phyloP scores from a whole-genome alignment of 1,284 basidiomycete genomes.

The Sanghuangporus sanghuang region DNA sequence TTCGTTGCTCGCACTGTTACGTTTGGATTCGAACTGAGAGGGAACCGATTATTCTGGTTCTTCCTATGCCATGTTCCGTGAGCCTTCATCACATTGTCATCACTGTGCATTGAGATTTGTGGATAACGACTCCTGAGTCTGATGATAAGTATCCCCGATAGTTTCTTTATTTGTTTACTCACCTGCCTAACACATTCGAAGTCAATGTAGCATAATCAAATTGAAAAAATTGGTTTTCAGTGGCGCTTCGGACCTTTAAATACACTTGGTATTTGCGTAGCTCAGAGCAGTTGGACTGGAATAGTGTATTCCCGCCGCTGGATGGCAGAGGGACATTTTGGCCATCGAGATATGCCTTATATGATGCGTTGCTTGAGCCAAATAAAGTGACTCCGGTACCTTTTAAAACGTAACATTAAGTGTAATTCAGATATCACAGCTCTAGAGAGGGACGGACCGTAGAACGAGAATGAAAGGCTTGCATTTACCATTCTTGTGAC shows the following conservation, averaged over 20 bases:
- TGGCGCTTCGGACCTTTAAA: background rate
- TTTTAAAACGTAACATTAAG: background rate
- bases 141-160: background rate
- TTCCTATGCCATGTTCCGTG: slow-evolving; percentile 1
- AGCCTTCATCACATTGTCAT: background rate
- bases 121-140: background rate
- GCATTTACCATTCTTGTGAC: background rate
- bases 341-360: background rate
- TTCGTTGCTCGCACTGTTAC: background rate
- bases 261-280: background rate
- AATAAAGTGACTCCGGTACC: background rate
- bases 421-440: background rate
- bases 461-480: background rate
- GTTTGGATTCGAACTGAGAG: background rate
- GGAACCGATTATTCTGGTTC: background rate
- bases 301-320: background rate
- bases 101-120: background rate
- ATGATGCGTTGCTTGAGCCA: background rate
- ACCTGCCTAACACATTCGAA: background rate
- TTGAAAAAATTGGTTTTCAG: background rate
- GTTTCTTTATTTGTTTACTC: background rate
- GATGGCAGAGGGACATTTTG: background rate
- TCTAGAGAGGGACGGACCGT: background rate
- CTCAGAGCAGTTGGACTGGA: background rate
- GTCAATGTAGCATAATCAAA: background rate